phyloP scores from a whole-genome alignment of 1,139 yeast genomes.

The Komagataea norvegica region DNA sequence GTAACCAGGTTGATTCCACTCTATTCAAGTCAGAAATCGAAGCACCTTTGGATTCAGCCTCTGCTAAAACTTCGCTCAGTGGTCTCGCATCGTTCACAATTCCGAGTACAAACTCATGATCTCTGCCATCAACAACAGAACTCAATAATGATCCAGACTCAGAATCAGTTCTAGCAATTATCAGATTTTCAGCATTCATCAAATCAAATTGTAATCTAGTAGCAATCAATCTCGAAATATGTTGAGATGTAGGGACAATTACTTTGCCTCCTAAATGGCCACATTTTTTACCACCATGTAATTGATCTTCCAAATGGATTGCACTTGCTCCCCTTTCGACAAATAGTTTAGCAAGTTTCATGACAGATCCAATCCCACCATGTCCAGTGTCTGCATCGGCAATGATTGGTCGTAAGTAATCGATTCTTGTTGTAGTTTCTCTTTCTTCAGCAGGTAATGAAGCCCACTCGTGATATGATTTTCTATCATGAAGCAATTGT shows the following conservation, averaged over 20 bases:
- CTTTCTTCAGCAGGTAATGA: constrained; percentile 27
- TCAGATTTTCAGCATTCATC: constrained; percentile 53
- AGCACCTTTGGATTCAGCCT: constrained; percentile 40
- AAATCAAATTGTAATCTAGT: constrained; percentile 63
- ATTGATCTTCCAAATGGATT: constrained; percentile 59
- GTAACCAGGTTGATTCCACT: constrained; percentile 44
- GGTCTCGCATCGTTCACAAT: constrained; percentile 39
- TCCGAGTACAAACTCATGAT: constrained; percentile 52
- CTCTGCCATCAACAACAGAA: constrained; percentile 51
- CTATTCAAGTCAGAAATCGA: constrained; percentile 32
- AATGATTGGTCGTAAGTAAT: constrained; percentile 56
- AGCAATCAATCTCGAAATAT: constrained; percentile 50
- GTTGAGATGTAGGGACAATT: constrained; percentile 56
- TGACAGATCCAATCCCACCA: constrained; percentile 61
- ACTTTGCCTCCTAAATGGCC: constrained; percentile 64
- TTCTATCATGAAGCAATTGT: constrained; percentile 50
- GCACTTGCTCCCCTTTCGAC: constrained; percentile 66
- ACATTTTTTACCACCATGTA: constrained; percentile 63
- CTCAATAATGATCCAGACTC: constrained; percentile 53
- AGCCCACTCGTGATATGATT: constrained; percentile 40
- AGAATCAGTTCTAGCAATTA: constrained; percentile 60
- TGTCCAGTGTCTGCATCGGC: constrained; percentile 70
- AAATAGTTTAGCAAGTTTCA: constrained; percentile 59
- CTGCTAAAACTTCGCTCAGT: constrained; percentile 41
- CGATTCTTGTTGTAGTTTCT: constrained; percentile 26